A percentile compares a stretch with the other conserved stretches of the same genome.
Conservation (phyloP, 2,329 filamentous ascomycete species). For the Beauveria pseudobassiana region DNA sequence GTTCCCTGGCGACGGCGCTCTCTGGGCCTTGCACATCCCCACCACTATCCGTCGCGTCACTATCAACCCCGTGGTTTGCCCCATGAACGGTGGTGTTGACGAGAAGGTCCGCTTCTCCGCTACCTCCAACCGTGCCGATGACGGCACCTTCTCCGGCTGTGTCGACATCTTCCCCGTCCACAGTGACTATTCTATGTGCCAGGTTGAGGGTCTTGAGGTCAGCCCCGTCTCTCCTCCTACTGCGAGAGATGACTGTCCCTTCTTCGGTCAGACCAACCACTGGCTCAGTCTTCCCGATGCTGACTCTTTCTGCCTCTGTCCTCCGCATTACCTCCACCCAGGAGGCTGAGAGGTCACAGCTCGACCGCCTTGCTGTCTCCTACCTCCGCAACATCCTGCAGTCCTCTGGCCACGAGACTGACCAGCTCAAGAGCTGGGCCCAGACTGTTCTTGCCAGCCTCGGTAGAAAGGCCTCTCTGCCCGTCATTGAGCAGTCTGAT, state of each 20-base stretch:
- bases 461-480: conserved; percentile 2
- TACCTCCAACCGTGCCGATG: conserved; percentile 8
- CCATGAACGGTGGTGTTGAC: conserved; percentile 9
- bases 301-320: conserved; percentile 3
- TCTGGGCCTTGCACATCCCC: conserved; percentile 26
- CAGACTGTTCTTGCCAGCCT: conserved; percentile 9
- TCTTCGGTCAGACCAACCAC: conserved; percentile 11
- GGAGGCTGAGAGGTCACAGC: conserved; percentile 10
- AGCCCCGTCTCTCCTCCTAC: conserved; percentile 11
- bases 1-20: conserved; percentile 24
- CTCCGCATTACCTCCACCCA: conserved; percentile 2
- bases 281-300: conserved; percentile 9
- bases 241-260: conserved; percentile 7
- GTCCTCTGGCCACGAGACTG: conserved; percentile 8
- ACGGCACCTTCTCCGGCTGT: conserved; percentile 7
- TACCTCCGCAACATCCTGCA: conserved; percentile 10
- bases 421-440: conserved; percentile 9
- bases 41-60: conserved; percentile 18
- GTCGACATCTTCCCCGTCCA: conserved; percentile 10
- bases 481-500: not conserved
- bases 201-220: conserved; percentile 11
- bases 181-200: conserved; percentile 3
- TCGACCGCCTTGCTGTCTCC: conserved; percentile 7
- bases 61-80: conserved; percentile 10
- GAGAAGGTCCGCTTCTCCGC: conserved; percentile 9